These are phyloP conservation scores for Papiliotrema nemorosa DNA, from an alignment of 1,284 basidiomycete genomes.

Conservation along the genomic window DNA sequence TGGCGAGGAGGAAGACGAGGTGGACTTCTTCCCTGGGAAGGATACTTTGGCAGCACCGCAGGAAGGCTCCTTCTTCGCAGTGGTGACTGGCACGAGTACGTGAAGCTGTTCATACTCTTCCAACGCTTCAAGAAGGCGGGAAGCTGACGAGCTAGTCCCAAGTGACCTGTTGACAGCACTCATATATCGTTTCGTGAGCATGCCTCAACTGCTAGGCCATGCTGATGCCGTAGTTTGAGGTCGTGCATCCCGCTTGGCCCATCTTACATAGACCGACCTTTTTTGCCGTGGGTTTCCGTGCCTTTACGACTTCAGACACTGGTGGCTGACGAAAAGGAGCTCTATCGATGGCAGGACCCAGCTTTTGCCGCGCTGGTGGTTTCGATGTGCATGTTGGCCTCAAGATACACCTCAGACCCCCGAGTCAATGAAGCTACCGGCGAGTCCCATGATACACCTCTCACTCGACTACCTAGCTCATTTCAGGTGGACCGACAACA, in stretches of 20 bases:
- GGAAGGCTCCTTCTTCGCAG: background rate
- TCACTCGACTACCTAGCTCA: background rate
- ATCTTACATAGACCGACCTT: conserved; percentile 17
- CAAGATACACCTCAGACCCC: background rate
- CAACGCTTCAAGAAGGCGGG: background rate
- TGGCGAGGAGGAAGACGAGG: background rate
- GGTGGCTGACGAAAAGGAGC: background rate
- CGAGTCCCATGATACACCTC: background rate
- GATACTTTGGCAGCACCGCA: background rate
- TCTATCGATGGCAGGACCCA: background rate
- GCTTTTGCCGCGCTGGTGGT: background rate
- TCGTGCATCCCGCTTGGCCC: conserved; percentile 18
- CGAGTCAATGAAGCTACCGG: background rate
- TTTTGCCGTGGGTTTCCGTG: background rate
- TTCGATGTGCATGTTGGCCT: background rate
- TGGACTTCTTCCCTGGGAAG: background rate
- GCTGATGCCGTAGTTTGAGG: conserved; percentile 6
- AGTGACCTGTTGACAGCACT: background rate
- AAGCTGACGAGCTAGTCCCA: background rate
- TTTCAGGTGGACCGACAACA: conserved; percentile 9
- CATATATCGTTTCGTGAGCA: background rate
- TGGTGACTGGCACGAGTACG: background rate
- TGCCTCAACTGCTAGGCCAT: background rate
- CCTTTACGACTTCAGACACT: background rate
- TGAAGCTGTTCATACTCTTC: background rate